These are phyloP conservation scores for Polychytrium aggregatum DNA, from an alignment of 192 early-diverging fungal species.

Conservation along the genomic window DNA sequence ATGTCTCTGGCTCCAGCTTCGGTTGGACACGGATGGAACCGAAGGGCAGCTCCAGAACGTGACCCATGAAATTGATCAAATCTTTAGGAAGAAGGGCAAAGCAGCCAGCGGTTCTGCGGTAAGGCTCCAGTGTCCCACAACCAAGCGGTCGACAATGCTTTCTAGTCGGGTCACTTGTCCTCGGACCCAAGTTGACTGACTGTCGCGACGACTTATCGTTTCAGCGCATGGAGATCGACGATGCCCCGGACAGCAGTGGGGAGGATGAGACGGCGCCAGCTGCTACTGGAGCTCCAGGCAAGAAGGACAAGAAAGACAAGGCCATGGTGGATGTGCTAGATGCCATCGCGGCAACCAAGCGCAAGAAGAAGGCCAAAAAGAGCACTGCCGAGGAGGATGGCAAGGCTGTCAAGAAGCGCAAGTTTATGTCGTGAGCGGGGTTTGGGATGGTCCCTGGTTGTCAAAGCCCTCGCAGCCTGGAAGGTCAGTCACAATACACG, in stretches of 20 bases:
- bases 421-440: too few relatives aligned
- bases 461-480: too few relatives aligned
- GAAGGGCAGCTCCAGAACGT: conserved; percentile 23
- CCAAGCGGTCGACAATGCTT: background rate
- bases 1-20: background rate
- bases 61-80: conserved; percentile 12
- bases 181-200: too few relatives aligned
- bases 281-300: conserved; percentile 1
- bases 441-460: too few relatives aligned
- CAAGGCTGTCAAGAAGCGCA: conserved; percentile 10
- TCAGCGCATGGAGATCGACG: too few relatives aligned
- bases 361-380: conserved; percentile 9
- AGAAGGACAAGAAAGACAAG: conserved; percentile 16
- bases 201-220: too few relatives aligned
- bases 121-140: background rate
- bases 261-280: background rate
- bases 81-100: conserved; percentile 38
- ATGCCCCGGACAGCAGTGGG: conserved; percentile 4
- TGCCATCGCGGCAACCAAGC: conserved; percentile 36
- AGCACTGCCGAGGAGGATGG: background rate
- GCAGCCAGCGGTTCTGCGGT: background rate
- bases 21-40: conserved; percentile 17
- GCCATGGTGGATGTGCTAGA: conserved; percentile 38
- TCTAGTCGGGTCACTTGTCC: conserved; percentile 1
- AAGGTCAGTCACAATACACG: too few relatives aligned